These are phyloP conservation scores for Cymbopogon flexuosus DNA, from an alignment of 202 grass and related monocot genomes.

Conservation along the genomic window DNA sequence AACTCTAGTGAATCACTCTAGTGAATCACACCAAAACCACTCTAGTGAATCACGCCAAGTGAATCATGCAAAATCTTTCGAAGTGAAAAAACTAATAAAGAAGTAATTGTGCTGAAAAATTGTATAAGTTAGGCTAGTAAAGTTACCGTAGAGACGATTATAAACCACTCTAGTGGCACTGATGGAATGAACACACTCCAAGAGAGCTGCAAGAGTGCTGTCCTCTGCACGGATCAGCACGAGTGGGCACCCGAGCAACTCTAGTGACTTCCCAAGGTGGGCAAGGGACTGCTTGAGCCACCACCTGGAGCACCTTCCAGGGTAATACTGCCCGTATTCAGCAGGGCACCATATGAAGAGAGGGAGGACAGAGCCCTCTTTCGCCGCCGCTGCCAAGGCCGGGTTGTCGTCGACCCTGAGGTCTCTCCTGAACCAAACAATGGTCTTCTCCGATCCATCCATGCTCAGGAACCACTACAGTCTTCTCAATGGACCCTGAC, in stretches of 20 bases:
- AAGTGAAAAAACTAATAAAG: neutral
- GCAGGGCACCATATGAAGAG: constrained; percentile 82
- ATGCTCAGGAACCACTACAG: constrained; percentile 26
- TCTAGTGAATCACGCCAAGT: neutral
- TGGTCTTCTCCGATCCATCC: constrained; percentile 46
- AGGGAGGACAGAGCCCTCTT: constrained; percentile 56
- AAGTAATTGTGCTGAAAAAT: neutral
- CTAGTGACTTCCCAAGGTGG: constrained; percentile 55
- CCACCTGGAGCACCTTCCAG: constrained; percentile 80
- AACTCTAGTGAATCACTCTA: too few species aligned
- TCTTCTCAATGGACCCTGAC: constrained; percentile 18
- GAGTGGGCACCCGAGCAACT: constrained; percentile 63
- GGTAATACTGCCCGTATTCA: constrained; percentile 69
- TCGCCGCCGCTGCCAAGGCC: constrained; percentile 58
- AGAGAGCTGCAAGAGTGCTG: constrained; percentile 54
- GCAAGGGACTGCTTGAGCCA: constrained; percentile 86
- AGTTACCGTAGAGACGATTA: constrained; percentile 80
- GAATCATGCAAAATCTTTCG: neutral
- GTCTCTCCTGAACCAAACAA: constrained; percentile 92
- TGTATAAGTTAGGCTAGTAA: neutral
- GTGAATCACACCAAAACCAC: too few species aligned
- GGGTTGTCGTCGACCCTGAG: constrained; percentile 92
- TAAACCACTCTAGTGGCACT: constrained; percentile 72
- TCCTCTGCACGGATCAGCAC: constrained; percentile 53
- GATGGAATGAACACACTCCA: constrained; percentile 46